Evolutionary conservation across 192 early-diverging fungal genomes (phyloP), one percentile per base, ranked within the genome.

Genomic region (Chytriomyces hyalinus): DNA sequence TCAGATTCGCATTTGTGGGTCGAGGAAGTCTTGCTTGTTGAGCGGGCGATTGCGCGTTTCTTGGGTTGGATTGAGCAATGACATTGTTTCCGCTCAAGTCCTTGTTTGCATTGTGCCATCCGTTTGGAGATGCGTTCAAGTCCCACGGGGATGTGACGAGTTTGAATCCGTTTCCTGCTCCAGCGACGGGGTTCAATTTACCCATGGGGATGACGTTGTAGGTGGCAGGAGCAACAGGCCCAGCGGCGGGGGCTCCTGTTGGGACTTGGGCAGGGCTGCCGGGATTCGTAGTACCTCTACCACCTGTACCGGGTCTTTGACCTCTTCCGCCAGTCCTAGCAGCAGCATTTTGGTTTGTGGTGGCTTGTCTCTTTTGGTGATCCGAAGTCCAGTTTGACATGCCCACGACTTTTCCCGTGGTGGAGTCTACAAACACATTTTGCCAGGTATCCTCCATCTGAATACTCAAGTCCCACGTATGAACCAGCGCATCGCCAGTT

Each of bases 21-120:
- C 50, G 47, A 46, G 59, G 69, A 7, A 51, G 36, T 7, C 15
- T 47, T 20, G 20, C 36, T 48, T 24, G 62, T 50, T 60, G 57
- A 1, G 70, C 61, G 36, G 22, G 36, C 5, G 70, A 46, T 15
- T 44, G 24, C 70, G 36, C 49, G 9, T 76, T 76, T n/a, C 53
- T 67, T 28, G 65, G 75, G 57, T 76, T 76, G 3, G 63, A 24
- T 49, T 76, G 75, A 6, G 75, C 75, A 68, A 69, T 48, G 13
- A 76, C 24, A 26, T 57, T 36, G 36, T 36, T 36, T 36, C 36
- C 67, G 24, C 70, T 65, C n/a, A 45, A 36, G 67, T 65, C 64
- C n/a, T 28, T 65, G 5, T 77, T 77, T 62, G 65, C 67, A 49
- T 78, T 61, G 79, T 86, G 85, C 85, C 85, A 86, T 51, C 85